Evolutionary conservation across 1,284 basidiomycete species (phyloP), one percentile per base, ranked within the genome.

Genomic region (Neolentinus lepideus): DNA sequence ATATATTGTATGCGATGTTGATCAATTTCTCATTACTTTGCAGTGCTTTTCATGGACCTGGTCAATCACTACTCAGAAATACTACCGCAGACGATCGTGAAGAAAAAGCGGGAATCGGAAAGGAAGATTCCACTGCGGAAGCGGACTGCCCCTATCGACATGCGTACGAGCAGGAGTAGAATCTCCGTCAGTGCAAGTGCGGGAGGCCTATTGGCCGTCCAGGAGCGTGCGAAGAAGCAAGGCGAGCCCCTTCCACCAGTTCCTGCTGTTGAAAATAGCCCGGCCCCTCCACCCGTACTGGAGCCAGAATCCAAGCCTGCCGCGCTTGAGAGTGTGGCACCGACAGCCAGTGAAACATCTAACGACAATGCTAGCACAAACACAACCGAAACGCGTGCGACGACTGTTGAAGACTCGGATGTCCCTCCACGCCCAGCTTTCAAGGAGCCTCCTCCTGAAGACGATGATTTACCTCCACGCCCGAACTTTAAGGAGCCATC

Each of bases 121-220:
- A 84, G 92, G 51, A 85, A 84, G 57, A 76, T 89, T 54, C 93
- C 92, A 3, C 67, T 84, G 22, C 81, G 94, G 47, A 96, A 95
- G 67, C 87, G 92, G 53, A 96, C 94, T 1, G 87, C 88, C 0
- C 88, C 89, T 0, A 76, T 97, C 47, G 95, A 98, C 70, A 87
- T 94, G 83, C 85, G 93, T 51, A 78, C 92, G 69, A 88, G 83
- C 62, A 78, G 92, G 31, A 73, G 71, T 50, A 71, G 73, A 50
- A 66, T 81, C 55, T 73, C 73, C 19, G 71, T 69, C 2, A 68
- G 70, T 12, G 71, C 67, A 10, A 75, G 80, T 55, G 66, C 69
- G 3, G 69, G 74, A 27, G 74, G 76, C 55, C 77, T 78, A 65
- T 78, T 86, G 58, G 74, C 78, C 33, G 81, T 79, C 2, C 81